Percentiles rank a stretch among this genome's conserved stretches.
phyloP scores from a whole-genome alignment of 139 green algal genomes.

The Asterochloris erici region DNA sequence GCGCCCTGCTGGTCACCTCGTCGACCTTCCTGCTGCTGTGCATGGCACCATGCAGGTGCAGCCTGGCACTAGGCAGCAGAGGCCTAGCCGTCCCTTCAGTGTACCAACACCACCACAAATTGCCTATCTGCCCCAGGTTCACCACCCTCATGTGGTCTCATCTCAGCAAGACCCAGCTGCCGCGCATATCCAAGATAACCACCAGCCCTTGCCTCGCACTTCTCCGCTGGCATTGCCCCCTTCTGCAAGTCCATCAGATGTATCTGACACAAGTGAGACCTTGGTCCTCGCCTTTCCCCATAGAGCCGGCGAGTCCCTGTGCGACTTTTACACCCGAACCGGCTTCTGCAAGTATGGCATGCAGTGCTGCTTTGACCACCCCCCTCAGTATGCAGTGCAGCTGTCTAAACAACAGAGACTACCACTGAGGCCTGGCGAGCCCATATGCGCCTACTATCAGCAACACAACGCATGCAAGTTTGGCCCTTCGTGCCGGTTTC shows the following conservation, averaged over 20 bases:
- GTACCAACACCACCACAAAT: too few relatives aligned
- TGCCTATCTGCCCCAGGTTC: not conserved
- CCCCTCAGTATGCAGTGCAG: slow-evolving; percentile 52
- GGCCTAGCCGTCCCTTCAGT: too few relatives aligned
- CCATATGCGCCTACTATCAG: slow-evolving; percentile 81
- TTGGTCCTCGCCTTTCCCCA: slow-evolving; percentile 49
- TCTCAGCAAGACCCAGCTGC: not conserved
- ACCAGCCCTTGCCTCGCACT: not conserved
- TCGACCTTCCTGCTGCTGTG: not conserved
- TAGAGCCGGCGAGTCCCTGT: slow-evolving; percentile 61
- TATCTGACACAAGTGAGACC: not conserved
- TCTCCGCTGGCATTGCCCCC: not conserved
- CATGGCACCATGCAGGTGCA: too few relatives aligned
- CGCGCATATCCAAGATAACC: not conserved
- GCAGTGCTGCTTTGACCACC: slow-evolving; percentile 88
- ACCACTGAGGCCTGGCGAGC: slow-evolving; percentile 61
- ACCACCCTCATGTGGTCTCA: not conserved
- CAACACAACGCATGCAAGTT: slow-evolving; percentile 87
- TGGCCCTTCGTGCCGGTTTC: slow-evolving; percentile 87
- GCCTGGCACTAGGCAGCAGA: too few relatives aligned
- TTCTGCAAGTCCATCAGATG: not conserved
- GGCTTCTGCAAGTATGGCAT: slow-evolving; percentile 80
- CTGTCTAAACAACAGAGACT: slow-evolving; percentile 56
- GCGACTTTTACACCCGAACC: slow-evolving; percentile 90
- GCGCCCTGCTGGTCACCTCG: not conserved